Evolutionary conservation across 163 green algal species (phyloP).

Genomic region (Chloromonas sp.): DNA sequence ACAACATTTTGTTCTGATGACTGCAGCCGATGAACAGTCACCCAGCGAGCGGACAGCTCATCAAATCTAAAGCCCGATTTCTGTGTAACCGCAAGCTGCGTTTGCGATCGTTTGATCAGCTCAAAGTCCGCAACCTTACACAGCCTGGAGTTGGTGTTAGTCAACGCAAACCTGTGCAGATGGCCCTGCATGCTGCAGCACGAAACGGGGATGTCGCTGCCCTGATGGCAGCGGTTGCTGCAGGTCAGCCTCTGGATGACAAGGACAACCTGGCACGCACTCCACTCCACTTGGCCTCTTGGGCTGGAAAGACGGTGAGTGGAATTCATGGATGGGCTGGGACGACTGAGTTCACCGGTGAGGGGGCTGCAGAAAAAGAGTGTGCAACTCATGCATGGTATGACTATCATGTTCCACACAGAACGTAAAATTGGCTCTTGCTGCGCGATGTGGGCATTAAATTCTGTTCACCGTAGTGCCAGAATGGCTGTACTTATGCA

Average conservation of each 20-base stretch:
- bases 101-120: no score
- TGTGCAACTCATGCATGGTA: not conserved
- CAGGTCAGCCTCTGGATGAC: conserved; percentile 22
- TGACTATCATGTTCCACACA: not conserved
- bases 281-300: conserved; percentile 62
- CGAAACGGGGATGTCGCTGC: conserved; percentile 43
- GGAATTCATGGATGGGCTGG: not conserved
- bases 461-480: not conserved
- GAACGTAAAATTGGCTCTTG: not conserved
- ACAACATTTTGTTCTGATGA: no score
- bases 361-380: not conserved
- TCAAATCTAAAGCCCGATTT: no score
- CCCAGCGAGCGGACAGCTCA: no score
- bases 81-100: no score
- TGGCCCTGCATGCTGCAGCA: conserved; percentile 51
- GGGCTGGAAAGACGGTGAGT: conserved; percentile 57
- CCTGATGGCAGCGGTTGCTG: conserved; percentile 29
- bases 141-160: no score
- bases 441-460: no score
- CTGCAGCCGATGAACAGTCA: no score
- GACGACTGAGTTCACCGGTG: not conserved
- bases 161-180: not conserved
- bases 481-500: not conserved
- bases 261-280: conserved; percentile 53
- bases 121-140: no score